Evolutionary conservation across 768 basidiomycete genomes (phyloP), one percentile per base, ranked within the genome.

Genomic region (Boletus insuetus): DNA sequence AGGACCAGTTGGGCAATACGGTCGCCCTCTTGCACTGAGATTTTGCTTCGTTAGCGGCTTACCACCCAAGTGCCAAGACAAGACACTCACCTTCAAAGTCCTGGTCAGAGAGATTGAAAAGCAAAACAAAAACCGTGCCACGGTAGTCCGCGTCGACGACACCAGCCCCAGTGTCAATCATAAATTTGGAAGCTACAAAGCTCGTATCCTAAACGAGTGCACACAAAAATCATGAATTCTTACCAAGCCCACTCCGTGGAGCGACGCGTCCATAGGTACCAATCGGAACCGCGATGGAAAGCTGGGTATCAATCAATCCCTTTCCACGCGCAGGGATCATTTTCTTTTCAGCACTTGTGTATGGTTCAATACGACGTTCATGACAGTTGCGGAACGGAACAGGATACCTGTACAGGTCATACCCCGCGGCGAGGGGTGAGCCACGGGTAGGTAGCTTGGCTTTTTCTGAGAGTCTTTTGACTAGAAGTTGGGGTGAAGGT

Each of bases 221-320:
- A 42, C 31, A 22, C n/a, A 45, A 32, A 46, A 32, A 14, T 40
- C 7, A 14, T 14, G 31, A 12, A 20, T 19, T 72, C 87, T 49
- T 56, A 97, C 96, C 96, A 26, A 98, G 85, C 19, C 97, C 97
- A 69, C 89, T 93, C 22, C 96, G 84, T 19, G 97, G 97, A 3
- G 97, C 97, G 54, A 99, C 87, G 51, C 97, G 92, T 59, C 96
- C 97, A 67, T 99, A 98, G 4, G 94, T 94, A 3, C 94, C 97
- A 41, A 77, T 75, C 1, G 97, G 97, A 2, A 99, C 92, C 20
- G 94, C 95, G 56, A 99, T 87, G 24, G 94, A 94, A 50, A 98
- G 77, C 59, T 94, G 92, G 16, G 93, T 94, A 68, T 95, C 88
- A 38, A 99, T 73, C 37, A 98, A 76, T 6, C 94, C 96, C 71